phyloP scores from a whole-genome alignment of 164 flowering plant species.

The Stephania japonica region DNA sequence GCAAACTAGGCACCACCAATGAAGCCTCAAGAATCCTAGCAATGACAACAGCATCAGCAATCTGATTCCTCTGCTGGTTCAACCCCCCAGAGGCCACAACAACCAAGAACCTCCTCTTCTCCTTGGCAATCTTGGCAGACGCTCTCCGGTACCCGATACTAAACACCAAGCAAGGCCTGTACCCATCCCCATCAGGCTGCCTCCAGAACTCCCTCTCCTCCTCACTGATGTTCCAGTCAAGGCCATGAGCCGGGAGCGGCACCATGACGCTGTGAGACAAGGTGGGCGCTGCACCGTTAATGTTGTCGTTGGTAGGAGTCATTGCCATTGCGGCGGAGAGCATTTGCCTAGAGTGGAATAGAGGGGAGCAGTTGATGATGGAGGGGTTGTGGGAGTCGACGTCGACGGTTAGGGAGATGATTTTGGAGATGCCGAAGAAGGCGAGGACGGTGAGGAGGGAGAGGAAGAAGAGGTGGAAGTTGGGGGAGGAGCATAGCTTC shows the following conservation, averaged over 20 bases:
- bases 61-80: slow-evolving; percentile 61
- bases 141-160: slow-evolving; percentile 37
- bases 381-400: slow-evolving; percentile 11
- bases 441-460: slow-evolving; percentile 23
- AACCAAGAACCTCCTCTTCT: slow-evolving; percentile 49
- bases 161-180: slow-evolving; percentile 48
- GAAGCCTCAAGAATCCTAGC: slow-evolving; percentile 59
- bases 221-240: slow-evolving; percentile 21
- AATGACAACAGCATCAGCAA: slow-evolving; percentile 61
- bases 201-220: slow-evolving; percentile 55
- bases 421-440: slow-evolving; percentile 23
- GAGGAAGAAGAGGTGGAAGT: slow-evolving; percentile 19
- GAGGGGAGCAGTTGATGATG: slow-evolving; percentile 9
- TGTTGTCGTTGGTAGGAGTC: slow-evolving; percentile 4
- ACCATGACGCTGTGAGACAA: slow-evolving; percentile 22
- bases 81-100: slow-evolving; percentile 59
- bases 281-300: too few species aligned
- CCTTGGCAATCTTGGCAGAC: slow-evolving; percentile 30
- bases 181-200: slow-evolving; percentile 50
- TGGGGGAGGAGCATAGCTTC: slow-evolving; percentile 8
- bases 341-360: slow-evolving; percentile 10
- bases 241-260: slow-evolving; percentile 35
- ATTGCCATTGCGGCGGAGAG: slow-evolving; percentile 7
- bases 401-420: slow-evolving; percentile 17
- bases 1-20: slow-evolving; percentile 48